Evolutionary conservation across 257 asterid genomes (phyloP).

Genomic region (Scutellaria baicalensis): DNA sequence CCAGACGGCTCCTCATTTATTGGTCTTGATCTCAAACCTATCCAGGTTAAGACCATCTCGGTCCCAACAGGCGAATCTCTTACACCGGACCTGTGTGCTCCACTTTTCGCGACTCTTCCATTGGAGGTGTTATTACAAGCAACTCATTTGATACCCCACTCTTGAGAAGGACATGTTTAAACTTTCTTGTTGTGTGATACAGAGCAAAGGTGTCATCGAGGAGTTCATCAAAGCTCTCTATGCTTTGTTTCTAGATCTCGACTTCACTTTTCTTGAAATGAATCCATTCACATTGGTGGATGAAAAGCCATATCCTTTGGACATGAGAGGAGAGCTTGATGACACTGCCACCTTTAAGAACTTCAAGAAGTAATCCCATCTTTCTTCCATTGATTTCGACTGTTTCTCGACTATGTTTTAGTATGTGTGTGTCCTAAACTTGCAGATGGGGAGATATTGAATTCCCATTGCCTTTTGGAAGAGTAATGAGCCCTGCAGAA

Average conservation of each 20-base stretch:
- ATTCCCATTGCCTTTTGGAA: conserved; percentile 90
- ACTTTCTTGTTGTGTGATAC: conserved; percentile 3
- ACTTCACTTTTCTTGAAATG: conserved; percentile 95
- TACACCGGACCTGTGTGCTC: conserved; percentile 73
- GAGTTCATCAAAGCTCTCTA: conserved; percentile 64
- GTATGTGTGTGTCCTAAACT: background rate
- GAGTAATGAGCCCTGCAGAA: conserved; percentile 84
- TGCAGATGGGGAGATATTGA: conserved; percentile 87
- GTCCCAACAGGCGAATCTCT: conserved; percentile 62
- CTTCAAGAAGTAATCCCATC: conserved; percentile 67
- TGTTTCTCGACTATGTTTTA: background rate
- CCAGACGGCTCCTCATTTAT: background rate
- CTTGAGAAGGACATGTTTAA: too few species aligned
- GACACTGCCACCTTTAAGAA: conserved; percentile 96
- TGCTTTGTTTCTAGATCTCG: conserved; percentile 71
- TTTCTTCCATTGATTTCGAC: background rate
- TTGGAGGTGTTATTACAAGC: conserved; percentile 48
- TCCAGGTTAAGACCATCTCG: conserved; percentile 73
- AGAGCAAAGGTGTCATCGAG: conserved; percentile 78
- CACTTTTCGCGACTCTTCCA: conserved; percentile 87
- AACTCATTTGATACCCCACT: too few species aligned
- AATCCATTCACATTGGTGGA: conserved; percentile 88
- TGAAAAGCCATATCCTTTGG: conserved; percentile 91
- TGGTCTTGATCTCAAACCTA: background rate
- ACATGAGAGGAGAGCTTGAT: conserved; percentile 98